Evolutionary conservation across 306 rosid genomes (phyloP), one percentile per base, ranked within the genome.

Genomic region (Comarum palustre): DNA sequence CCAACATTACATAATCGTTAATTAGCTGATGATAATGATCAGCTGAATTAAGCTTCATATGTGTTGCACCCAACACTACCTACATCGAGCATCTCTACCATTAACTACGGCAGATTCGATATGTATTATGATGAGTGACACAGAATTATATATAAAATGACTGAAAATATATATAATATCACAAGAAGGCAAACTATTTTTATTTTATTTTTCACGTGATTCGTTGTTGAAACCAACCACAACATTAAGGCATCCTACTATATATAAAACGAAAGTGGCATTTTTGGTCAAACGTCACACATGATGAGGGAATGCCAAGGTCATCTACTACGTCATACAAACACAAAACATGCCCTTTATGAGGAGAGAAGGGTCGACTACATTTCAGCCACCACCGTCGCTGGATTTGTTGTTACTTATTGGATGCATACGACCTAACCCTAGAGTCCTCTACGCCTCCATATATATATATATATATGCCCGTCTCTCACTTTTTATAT

Each of bases 271-370:
- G 65, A 20, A 5, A 14, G 29, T 59, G 65, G 29, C 38, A 59
- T 29, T 58, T 5, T 58, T 11, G 12, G 55, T 64, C 24, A 12
- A 17, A 32, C 68, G 70, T 67, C 82, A 66, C 20, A 51, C 17
- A 13, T 25, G 8, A 24, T 20, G 73, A 48, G 67, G 67, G 38
- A 13, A 58, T 9, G 22, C 38, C 4, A 15, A n/a, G 27, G 70
- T 78, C 73, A 71, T 65, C 45, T 25, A 16, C 11, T 17, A 58
- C 78, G 68, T 71, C 71, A 47, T 66, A 59, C 22, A 29, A 29
- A 13, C 5, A 59, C 39, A 59, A 31, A 36, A 4, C 10, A 2
- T 10, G 20, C n/a, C 20, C 0, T 34, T 1, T 34, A 34, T 34
- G 8, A 1, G 57, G 0, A 3, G 22, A 16, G 9, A n/a, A 8